These are phyloP conservation scores for Camellia granthamiana DNA, from an alignment of 148 eudicot genomes.

Conservation along the genomic window DNA sequence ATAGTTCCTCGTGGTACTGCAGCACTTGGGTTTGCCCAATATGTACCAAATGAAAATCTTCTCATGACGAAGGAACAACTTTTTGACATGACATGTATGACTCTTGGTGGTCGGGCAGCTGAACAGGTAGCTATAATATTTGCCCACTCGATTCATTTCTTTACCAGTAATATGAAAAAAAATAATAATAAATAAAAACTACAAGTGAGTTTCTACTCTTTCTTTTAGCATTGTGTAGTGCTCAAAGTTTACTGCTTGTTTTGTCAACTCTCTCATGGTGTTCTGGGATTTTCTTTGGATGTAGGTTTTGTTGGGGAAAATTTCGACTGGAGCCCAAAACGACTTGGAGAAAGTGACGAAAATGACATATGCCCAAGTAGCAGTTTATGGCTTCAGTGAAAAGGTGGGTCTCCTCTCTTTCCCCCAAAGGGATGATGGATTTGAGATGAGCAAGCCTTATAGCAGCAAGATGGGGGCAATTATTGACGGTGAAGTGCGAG, in stretches of 20 bases:
- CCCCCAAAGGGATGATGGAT: constrained; percentile 69
- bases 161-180: background rate
- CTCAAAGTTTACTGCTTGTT: background rate
- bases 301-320: constrained; percentile 77
- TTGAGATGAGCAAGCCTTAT: constrained; percentile 73
- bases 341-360: constrained; percentile 90
- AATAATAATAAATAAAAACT: background rate
- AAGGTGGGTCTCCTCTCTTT: constrained; percentile 93
- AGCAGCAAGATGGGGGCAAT: constrained; percentile 82
- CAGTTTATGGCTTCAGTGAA: constrained; percentile 84
- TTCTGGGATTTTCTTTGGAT: constrained; percentile 1
- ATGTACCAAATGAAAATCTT: constrained; percentile 90
- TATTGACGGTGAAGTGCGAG: constrained; percentile 78
- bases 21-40: constrained; percentile 86
- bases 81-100: constrained; percentile 92
- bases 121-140: constrained; percentile 53
- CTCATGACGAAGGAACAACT: constrained; percentile 95
- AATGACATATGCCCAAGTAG: constrained; percentile 91
- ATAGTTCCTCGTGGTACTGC: constrained; percentile 99
- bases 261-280: background rate
- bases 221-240: background rate
- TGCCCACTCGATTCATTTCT: background rate
- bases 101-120: constrained; percentile 93
- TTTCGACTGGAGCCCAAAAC: constrained; percentile 89
- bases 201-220: background rate